phyloP scores from a whole-genome alignment of 176 grass and related monocot genomes.

The Ensete ventricosum region DNA sequence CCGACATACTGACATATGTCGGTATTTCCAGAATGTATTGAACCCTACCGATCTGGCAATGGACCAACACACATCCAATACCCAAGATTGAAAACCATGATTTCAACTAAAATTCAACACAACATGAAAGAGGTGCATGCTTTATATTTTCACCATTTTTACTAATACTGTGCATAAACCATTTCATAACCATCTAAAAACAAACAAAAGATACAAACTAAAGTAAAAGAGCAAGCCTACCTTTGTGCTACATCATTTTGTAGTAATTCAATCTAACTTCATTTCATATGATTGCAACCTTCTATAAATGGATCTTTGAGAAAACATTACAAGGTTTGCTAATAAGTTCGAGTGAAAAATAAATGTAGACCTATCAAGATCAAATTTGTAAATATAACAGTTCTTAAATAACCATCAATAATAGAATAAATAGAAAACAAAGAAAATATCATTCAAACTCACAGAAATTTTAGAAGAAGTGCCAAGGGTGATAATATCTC shows the following conservation, averaged over 20 bases:
- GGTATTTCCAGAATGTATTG: too few species aligned
- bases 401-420: neutral
- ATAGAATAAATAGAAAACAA: neutral
- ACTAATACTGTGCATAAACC: too few species aligned
- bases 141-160: too few species aligned
- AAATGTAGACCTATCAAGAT: neutral
- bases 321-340: too few species aligned
- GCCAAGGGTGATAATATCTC: slow-evolving; percentile 72
- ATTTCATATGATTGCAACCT: neutral
- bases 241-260: neutral
- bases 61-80: too few species aligned
- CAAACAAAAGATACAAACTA: too few species aligned
- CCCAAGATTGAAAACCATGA: too few species aligned
- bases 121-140: too few species aligned
- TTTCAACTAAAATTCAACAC: too few species aligned
- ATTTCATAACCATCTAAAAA: too few species aligned
- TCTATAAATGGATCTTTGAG: neutral
- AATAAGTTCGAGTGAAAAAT: neutral
- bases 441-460: slow-evolving; percentile 23
- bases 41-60: too few species aligned
- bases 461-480: slow-evolving; percentile 61
- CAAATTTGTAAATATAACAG: neutral
- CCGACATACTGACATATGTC: too few species aligned
- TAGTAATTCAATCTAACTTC: neutral
- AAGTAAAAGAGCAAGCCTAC: neutral